Evolutionary conservation across 257 asterid species (phyloP), one percentile per base, ranked within the genome.

Genomic region (Catharanthus roseus): DNA sequence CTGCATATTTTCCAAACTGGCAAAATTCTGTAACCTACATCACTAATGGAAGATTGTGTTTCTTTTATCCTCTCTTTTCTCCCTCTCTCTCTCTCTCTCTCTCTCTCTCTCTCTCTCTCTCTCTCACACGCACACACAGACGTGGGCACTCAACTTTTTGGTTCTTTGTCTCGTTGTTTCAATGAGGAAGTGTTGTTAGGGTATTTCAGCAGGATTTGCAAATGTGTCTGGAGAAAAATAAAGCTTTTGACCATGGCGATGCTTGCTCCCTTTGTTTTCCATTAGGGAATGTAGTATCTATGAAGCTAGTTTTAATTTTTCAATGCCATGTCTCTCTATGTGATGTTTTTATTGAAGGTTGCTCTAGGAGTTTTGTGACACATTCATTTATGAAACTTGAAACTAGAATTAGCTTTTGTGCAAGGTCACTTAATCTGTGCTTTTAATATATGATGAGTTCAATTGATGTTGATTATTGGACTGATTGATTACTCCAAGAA

Each of bases 11-110:
- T 15, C 5, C 47, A 6, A 62, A 29, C 47, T 62, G 31, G 13
- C 16, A 26, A 12, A 65, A 6, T 42, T 45, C 70, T 65, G 70
- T 71, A 71, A 70, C 47, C 38, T 41, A 28, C 66, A 1, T 57
- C 39, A 10, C 74, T 70, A 45, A 39, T 71, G 57, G 39, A 70
- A 55, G 65, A 51, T 24, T 23, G 0, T 10, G 4, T 57, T 57
- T 57, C 13, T 57, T 21, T 28, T 31, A 26, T 2, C 18, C 1
- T 21, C 34, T 26, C 7, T 5, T 15, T 5, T 62, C 67, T 16
- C 5, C 19, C 47, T 62, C 21, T n/a, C n/a, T n/a, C n/a, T n/a
- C n/a, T n/a, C n/a, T n/a, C n/a, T n/a, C n/a, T n/a, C n/a, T n/a
- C n/a, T n/a, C n/a, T n/a, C 18, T 19, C 56, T 50, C 23, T 50